A percentile compares a stretch with the other conserved stretches of the same genome.
Evolutionary conservation across 2,329 filamentous ascomycete genomes (phyloP).

Genomic region (Aspergillus bombycis): DNA sequence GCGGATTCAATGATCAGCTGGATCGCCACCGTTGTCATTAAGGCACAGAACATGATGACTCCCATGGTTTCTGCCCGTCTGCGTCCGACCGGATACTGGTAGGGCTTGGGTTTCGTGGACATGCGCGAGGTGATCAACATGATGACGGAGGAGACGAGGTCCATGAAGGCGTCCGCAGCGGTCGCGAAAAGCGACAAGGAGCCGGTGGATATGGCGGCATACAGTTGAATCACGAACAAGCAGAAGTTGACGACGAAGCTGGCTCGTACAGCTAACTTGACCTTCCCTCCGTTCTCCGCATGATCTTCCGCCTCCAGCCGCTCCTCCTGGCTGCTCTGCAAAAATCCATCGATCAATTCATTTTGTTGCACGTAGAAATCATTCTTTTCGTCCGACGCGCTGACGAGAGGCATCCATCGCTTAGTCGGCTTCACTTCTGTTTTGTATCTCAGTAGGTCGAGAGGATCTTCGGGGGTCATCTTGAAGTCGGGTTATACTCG

Average conservation of each 20-base stretch:
- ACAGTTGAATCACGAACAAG: conserved; percentile 2
- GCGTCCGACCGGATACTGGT: conserved; percentile 2
- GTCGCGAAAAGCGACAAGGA: conserved; percentile 3
- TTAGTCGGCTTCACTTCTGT: not conserved
- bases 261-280: conserved; percentile 2
- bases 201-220: conserved; percentile 1
- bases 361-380: conserved; percentile 6
- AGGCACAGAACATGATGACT: conserved; percentile 6
- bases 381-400: not conserved
- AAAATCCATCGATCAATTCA: conserved; percentile 6
- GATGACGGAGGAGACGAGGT: conserved; percentile 5
- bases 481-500: not conserved
- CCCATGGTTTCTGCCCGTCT: conserved; percentile 7
- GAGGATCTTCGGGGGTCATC: not conserved
- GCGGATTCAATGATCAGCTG: conserved; percentile 8
- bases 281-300: conserved; percentile 6
- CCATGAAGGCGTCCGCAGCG: conserved; percentile 6
- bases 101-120: not conserved
- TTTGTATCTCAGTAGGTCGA: conserved; percentile 6
- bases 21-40: conserved; percentile 6
- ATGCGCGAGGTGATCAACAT: conserved; percentile 5
- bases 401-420: not conserved
- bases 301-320: conserved; percentile 1
- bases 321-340: conserved; percentile 2
- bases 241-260: conserved; percentile 8